Conservation (phyloP, 148 eudicot genomes). For the Diospyros lotus region DNA sequence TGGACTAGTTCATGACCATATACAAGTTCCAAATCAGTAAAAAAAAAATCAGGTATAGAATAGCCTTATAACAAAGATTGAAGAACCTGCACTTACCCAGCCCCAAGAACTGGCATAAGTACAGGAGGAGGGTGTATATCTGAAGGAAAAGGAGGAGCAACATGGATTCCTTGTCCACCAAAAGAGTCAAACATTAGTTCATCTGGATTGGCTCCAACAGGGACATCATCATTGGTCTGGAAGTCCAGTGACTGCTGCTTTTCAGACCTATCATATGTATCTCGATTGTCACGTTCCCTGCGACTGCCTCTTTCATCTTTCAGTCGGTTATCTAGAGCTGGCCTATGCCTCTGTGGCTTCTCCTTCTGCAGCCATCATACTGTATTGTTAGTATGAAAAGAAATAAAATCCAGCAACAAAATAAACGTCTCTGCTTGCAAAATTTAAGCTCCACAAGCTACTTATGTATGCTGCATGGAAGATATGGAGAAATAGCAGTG, state of each 20-base stretch:
- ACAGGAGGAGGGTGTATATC: constrained; percentile 90
- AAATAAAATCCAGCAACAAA: no score
- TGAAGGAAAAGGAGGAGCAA: constrained; percentile 60
- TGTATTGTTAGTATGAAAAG: no score
- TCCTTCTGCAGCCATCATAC: constrained; percentile 48
- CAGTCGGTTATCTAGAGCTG: constrained; percentile 50
- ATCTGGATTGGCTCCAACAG: constrained; percentile 46
- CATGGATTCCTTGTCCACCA: constrained; percentile 74
- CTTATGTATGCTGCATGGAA: no score
- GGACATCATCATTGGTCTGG: constrained; percentile 45
- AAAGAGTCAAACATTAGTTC: constrained; percentile 72
- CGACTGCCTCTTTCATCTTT: constrained; percentile 76
- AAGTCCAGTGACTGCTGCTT: constrained; percentile 54
- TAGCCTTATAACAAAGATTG: constrained; percentile 3
- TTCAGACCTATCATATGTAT: constrained; percentile 68
- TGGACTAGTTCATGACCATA: constrained; percentile 58
- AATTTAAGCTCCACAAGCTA: no score
- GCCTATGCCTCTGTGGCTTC: constrained; percentile 67
- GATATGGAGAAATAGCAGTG: no score
- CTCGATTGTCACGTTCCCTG: constrained; percentile 64
- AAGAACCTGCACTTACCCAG: constrained; percentile 53
- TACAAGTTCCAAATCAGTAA: not conserved
- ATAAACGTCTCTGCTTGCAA: no score
- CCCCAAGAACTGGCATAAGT: constrained; percentile 98
- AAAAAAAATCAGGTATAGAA: not conserved